Percentiles rank a stretch among this genome's conserved stretches.
phyloP scores from a whole-genome alignment of 306 rosid genomes.

The Crotalaria pallida region DNA sequence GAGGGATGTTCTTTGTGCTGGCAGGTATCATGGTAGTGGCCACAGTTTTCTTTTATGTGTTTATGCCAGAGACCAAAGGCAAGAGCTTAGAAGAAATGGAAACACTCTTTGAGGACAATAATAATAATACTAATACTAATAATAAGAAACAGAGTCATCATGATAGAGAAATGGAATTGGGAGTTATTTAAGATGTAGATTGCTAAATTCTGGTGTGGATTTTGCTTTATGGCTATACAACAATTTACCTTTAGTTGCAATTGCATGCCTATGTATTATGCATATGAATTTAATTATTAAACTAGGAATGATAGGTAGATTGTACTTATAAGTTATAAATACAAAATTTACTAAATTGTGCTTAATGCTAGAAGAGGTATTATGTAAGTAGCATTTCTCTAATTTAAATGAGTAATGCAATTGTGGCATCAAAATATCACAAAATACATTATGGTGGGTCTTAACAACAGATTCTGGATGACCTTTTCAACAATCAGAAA shows the following conservation, averaged over 20 bases:
- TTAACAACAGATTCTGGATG: too few species aligned
- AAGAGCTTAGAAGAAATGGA: slow-evolving; percentile 36
- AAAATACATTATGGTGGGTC: too few species aligned
- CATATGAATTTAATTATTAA: too few species aligned
- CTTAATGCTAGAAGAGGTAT: too few species aligned
- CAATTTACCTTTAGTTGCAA: neutral
- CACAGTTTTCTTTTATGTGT: slow-evolving; percentile 36
- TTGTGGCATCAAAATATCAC: too few species aligned
- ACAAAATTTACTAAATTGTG: neutral
- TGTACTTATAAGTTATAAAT: too few species aligned
- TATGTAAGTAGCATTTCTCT: too few species aligned
- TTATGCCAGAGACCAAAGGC: slow-evolving; percentile 52
- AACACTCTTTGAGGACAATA: slow-evolving; percentile 19
- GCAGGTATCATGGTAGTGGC: slow-evolving; percentile 59
- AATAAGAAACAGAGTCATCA: neutral
- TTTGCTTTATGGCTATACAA: neutral
- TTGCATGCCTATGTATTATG: neutral
- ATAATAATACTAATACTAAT: too few species aligned
- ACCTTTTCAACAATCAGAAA: neutral
- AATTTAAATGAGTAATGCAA: too few species aligned
- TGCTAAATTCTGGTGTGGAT: neutral
- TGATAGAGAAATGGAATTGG: neutral
- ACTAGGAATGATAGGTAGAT: too few species aligned
- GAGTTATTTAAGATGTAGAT: neutral
- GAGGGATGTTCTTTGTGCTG: slow-evolving; percentile 45